Evolutionary conservation across 1,284 basidiomycete species (phyloP).

Genomic region (Taiwanofungus camphoratus): DNA sequence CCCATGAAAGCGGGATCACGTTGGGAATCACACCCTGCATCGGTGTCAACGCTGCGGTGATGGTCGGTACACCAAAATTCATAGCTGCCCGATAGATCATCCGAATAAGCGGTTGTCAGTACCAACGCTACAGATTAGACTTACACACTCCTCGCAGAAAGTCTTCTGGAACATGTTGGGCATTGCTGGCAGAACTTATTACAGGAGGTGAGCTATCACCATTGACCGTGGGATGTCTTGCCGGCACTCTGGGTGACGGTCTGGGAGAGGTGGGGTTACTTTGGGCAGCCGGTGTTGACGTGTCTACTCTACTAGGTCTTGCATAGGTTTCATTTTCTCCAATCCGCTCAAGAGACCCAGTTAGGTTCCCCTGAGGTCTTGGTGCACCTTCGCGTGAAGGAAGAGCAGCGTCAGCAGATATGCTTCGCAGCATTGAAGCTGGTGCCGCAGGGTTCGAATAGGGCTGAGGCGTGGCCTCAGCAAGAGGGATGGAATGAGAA

Average conservation of each 20-base stretch:
- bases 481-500: too few species aligned
- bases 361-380: too few species aligned
- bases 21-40: constrained; percentile 59
- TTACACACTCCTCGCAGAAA: constrained; percentile 59
- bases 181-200: too few species aligned
- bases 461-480: too few species aligned
- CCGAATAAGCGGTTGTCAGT: constrained; percentile 1
- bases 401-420: neutral
- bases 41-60: constrained; percentile 39
- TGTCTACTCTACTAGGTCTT: neutral
- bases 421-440: neutral
- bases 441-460: too few species aligned
- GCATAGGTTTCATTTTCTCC: neutral
- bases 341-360: neutral
- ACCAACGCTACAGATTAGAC: constrained; percentile 28
- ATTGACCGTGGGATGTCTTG: neutral
- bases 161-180: constrained; percentile 25
- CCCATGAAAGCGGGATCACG: constrained; percentile 64
- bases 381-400: neutral
- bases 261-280: neutral
- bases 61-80: constrained; percentile 54
- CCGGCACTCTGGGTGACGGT: too few species aligned
- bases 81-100: constrained; percentile 38
- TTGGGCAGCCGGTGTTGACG: neutral
- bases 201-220: neutral